These are phyloP conservation scores for Tricholoma bakamatsutake DNA, from an alignment of 768 basidiomycete species.

Conservation along the genomic window DNA sequence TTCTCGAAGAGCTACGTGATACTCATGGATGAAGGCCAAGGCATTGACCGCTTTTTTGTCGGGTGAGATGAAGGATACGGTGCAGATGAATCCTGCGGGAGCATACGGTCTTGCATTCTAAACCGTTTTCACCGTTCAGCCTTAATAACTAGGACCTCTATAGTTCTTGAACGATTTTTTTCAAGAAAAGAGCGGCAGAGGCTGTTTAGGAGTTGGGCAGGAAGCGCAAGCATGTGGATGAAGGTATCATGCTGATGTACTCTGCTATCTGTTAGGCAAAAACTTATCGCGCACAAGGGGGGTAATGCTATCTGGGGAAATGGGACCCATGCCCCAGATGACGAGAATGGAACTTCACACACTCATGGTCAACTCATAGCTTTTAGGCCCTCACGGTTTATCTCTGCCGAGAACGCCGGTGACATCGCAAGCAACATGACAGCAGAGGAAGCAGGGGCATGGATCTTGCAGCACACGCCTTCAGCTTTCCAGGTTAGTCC, in stretches of 20 bases:
- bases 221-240: conserved; percentile 90
- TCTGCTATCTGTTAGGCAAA: background rate
- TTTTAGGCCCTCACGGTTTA: conserved; percentile 45
- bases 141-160: background rate
- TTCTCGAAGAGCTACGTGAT: background rate
- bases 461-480: conserved; percentile 82
- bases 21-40: conserved; percentile 53
- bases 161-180: conserved; percentile 85
- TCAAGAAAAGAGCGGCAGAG: conserved; percentile 83
- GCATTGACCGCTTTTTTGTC: conserved; percentile 93
- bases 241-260: conserved; percentile 47
- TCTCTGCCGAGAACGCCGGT: conserved; percentile 18
- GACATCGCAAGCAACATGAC: conserved; percentile 59
- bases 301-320: conserved; percentile 85
- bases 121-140: background rate
- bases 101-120: conserved; percentile 49
- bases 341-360: conserved; percentile 43
- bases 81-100: conserved; percentile 77
- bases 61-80: conserved; percentile 93
- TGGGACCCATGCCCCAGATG: conserved; percentile 72
- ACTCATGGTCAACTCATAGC: conserved; percentile 81
- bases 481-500: conserved; percentile 64
- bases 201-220: conserved; percentile 93
- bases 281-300: conserved; percentile 41
- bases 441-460: conserved; percentile 62